A percentile compares a stretch with the other conserved stretches of the same genome.
phyloP scores from a whole-genome alignment of 2,329 filamentous ascomycete genomes.

The Epichloe brachyelytri region DNA sequence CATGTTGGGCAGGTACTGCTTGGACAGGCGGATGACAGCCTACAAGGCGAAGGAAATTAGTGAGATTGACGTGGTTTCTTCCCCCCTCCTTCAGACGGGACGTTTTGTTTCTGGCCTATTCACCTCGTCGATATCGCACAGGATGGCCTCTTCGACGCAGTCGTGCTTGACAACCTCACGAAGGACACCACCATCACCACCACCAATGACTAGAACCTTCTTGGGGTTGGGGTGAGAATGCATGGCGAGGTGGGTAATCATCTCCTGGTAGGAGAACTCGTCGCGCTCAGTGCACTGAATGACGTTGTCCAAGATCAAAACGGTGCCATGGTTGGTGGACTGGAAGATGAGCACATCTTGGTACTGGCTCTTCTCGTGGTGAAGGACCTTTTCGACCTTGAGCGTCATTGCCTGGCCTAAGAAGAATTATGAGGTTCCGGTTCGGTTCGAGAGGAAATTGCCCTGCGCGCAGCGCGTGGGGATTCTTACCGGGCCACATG shows the following conservation, averaged over 20 bases:
- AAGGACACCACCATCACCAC: slow-evolving; percentile 92
- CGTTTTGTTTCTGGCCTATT: neutral
- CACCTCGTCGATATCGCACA: slow-evolving; percentile 97
- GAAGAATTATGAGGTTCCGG: slow-evolving; percentile 4
- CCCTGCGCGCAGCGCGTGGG: neutral
- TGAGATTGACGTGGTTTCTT: neutral
- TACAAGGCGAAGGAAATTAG: slow-evolving; percentile 15
- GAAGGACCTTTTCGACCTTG: slow-evolving; percentile 92
- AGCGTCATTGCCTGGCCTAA: slow-evolving; percentile 93
- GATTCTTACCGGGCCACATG: slow-evolving; percentile 71
- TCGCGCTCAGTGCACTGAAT: slow-evolving; percentile 98
- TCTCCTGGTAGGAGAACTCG: slow-evolving; percentile 99
- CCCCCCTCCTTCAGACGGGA: neutral
- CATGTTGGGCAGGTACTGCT: slow-evolving; percentile 95
- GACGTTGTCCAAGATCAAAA: slow-evolving; percentile 95
- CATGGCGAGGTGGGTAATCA: slow-evolving; percentile 98
- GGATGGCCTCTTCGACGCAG: slow-evolving; percentile 84
- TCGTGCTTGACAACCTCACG: slow-evolving; percentile 99
- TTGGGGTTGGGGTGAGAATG: slow-evolving; percentile 97
- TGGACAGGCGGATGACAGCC: slow-evolving; percentile 95
- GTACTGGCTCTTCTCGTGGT: slow-evolving; percentile 99
- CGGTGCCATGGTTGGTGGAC: slow-evolving; percentile 91
- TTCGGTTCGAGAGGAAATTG: neutral
- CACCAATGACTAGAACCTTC: slow-evolving; percentile 96
- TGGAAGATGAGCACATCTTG: slow-evolving; percentile 99